These are phyloP conservation scores for Oenanthe javanica DNA, from an alignment of 140 eudicot species.

Conservation along the genomic window DNA sequence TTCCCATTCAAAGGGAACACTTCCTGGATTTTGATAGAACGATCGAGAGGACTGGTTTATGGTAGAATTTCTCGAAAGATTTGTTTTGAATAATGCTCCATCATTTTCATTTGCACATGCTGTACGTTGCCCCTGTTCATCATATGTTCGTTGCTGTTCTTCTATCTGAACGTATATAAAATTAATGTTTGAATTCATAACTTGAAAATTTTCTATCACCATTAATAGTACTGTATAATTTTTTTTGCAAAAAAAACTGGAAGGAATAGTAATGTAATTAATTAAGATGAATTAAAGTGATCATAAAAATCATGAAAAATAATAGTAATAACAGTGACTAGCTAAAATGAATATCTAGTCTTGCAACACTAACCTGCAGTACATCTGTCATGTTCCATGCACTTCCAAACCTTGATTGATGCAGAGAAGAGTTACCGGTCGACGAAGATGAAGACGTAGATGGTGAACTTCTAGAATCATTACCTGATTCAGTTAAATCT, in stretches of 20 bases:
- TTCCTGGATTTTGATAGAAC: not conserved
- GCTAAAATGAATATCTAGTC: not conserved
- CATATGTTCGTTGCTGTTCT: not conserved
- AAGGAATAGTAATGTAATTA: not conserved
- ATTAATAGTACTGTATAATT: too few relatives aligned
- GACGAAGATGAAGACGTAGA: conserved; percentile 18
- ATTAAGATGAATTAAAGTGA: not conserved
- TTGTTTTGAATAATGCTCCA: not conserved
- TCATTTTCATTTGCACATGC: conserved; percentile 12
- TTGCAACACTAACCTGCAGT: conserved; percentile 17
- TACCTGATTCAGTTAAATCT: conserved; percentile 17
- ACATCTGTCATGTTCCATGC: conserved; percentile 27
- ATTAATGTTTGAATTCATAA: not conserved
- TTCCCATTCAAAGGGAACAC: conserved; percentile 14
- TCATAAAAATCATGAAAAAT: not conserved
- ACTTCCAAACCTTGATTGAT: conserved; percentile 7
- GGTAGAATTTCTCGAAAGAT: not conserved
- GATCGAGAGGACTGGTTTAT: not conserved
- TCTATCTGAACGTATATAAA: not conserved
- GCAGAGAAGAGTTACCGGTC: conserved; percentile 5
- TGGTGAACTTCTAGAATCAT: conserved; percentile 20
- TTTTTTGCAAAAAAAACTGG: not conserved
- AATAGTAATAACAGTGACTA: not conserved
- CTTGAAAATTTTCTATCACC: too few relatives aligned
- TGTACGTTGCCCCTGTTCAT: conserved; percentile 4